Evolutionary conservation across 352 stramenopile genomes (phyloP).

Genomic region (Globisporangium iwayamae): DNA sequence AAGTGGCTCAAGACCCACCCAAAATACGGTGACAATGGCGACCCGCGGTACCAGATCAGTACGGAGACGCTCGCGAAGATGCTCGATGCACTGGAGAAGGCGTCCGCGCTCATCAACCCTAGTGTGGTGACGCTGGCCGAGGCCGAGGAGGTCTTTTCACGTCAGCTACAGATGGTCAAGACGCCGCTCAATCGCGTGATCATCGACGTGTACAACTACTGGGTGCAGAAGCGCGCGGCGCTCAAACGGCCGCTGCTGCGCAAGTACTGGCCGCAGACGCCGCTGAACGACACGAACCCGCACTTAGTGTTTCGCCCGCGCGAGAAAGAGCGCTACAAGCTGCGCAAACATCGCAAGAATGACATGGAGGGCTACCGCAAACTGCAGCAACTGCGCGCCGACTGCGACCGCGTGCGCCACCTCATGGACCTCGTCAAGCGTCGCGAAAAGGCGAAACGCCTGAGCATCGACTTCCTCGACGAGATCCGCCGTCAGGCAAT

Average conservation of each 20-base stretch:
- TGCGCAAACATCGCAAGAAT: conserved; percentile 95
- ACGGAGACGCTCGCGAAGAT: conserved; percentile 69
- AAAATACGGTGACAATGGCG: conserved; percentile 77
- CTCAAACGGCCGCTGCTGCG: conserved; percentile 93
- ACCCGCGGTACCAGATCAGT: conserved; percentile 76
- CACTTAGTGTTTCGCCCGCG: conserved; percentile 97
- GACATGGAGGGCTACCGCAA: conserved; percentile 95
- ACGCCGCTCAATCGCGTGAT: conserved; percentile 71
- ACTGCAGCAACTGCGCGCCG: conserved; percentile 88
- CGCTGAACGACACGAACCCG: conserved; percentile 97
- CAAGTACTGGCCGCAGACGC: conserved; percentile 95
- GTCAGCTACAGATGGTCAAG: conserved; percentile 55
- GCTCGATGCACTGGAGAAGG: conserved; percentile 87
- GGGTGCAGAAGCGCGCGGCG: conserved; percentile 91
- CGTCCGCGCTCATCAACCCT: conserved; percentile 73
- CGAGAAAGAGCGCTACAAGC: conserved; percentile 97
- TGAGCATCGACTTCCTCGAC: conserved; percentile 80
- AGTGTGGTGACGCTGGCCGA: conserved; percentile 70
- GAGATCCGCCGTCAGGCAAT: conserved; percentile 67
- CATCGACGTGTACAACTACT: conserved; percentile 94
- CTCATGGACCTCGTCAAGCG: conserved; percentile 82
- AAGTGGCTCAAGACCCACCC: conserved; percentile 82
- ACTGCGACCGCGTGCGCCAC: conserved; percentile 90
- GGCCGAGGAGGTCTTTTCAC: conserved; percentile 73
- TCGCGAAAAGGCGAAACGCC: conserved; percentile 81